Evolutionary conservation across 2,329 filamentous ascomycete genomes (phyloP).

Genomic region (Aspergillus alliaceus): DNA sequence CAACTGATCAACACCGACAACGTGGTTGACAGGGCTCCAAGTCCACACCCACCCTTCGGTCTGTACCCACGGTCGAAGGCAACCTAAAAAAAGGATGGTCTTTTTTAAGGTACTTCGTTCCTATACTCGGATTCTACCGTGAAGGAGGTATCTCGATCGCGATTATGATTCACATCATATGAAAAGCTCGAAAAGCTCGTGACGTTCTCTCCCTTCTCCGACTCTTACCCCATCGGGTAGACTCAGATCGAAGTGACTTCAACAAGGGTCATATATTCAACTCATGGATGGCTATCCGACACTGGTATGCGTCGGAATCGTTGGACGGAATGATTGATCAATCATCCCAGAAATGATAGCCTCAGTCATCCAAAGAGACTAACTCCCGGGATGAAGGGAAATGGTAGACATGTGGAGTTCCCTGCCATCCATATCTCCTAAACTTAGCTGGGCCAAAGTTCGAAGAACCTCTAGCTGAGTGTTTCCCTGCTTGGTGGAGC

Average conservation of each 20-base stretch:
- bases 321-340: background rate
- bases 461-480: background rate
- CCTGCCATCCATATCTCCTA: constrained; percentile 10
- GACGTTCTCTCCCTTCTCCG: background rate
- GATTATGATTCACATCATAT: background rate
- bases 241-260: background rate
- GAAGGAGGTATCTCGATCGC: background rate
- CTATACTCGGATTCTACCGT: background rate
- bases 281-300: background rate
- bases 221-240: background rate
- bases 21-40: constrained; percentile 27
- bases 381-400: background rate
- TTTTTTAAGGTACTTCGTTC: background rate
- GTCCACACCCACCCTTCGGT: constrained; percentile 12
- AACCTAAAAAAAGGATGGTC: background rate
- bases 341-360: background rate
- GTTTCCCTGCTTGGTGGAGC: constrained; percentile 21
- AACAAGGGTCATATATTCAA: background rate
- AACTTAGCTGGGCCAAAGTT: too few relatives aligned
- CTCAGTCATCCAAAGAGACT: background rate
- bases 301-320: background rate
- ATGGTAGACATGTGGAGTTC: constrained; percentile 11
- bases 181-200: background rate
- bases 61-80: constrained; percentile 10
- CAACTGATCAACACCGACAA: constrained; percentile 21